These are phyloP conservation scores for Ogataea thermomethanolica DNA, from an alignment of 805 yeast genomes.

Conservation along the genomic window DNA sequence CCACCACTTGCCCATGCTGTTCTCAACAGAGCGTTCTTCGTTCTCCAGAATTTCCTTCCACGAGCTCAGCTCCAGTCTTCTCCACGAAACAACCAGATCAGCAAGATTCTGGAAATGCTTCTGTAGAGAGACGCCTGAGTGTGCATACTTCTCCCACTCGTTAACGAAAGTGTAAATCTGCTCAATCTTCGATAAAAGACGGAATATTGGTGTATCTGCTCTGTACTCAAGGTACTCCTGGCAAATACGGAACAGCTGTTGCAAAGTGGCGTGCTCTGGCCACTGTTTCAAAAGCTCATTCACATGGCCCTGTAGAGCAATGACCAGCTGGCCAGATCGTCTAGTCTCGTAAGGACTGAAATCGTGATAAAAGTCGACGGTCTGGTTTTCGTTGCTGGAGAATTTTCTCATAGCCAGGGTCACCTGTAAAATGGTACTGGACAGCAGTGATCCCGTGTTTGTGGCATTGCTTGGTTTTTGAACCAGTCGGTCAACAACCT, in stretches of 20 bases:
- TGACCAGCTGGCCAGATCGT: slow-evolving; percentile 50
- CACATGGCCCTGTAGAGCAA: slow-evolving; percentile 43
- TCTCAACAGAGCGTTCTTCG: slow-evolving; percentile 51
- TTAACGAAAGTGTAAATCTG: slow-evolving; percentile 76
- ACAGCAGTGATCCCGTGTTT: slow-evolving; percentile 30
- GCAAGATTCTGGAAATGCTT: slow-evolving; percentile 57
- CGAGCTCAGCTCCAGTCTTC: slow-evolving; percentile 78
- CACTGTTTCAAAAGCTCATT: slow-evolving; percentile 55
- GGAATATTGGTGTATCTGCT: slow-evolving; percentile 67
- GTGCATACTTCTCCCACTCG: slow-evolving; percentile 95
- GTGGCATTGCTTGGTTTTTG: slow-evolving; percentile 21
- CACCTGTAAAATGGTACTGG: slow-evolving; percentile 36
- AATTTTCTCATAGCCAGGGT: slow-evolving; percentile 32
- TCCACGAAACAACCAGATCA: slow-evolving; percentile 79
- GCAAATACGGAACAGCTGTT: slow-evolving; percentile 59
- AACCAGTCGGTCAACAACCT: slow-evolving; percentile 26
- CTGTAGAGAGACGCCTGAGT: slow-evolving; percentile 65
- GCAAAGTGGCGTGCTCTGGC: slow-evolving; percentile 94
- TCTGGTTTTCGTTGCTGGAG: slow-evolving; percentile 12
- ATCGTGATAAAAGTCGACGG: slow-evolving; percentile 64
- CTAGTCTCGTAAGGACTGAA: slow-evolving; percentile 57
- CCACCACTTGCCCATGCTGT: slow-evolving; percentile 80
- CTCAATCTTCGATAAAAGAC: slow-evolving; percentile 76
- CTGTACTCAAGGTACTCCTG: slow-evolving; percentile 64
- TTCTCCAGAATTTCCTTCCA: slow-evolving; percentile 75